phyloP scores from a whole-genome alignment of 345 rosid genomes.

The Acer campestre region DNA sequence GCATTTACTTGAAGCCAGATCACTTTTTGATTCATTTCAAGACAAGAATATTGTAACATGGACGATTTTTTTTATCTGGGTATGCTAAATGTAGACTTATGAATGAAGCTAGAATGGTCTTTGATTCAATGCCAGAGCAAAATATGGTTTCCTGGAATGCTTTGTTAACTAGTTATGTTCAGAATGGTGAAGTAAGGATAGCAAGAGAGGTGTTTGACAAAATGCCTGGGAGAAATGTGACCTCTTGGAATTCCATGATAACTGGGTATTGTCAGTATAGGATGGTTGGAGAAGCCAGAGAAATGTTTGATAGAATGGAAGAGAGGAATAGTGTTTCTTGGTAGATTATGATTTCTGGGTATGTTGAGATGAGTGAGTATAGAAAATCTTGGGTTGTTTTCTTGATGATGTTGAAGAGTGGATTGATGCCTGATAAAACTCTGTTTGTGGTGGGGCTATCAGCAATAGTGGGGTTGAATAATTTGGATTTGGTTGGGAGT shows the following conservation, averaged over 20 bases:
- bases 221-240: conserved; percentile 30
- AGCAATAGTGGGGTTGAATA: conserved; percentile 26
- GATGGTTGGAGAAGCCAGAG: neutral
- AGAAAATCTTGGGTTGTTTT: too few species aligned
- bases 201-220: conserved; percentile 27
- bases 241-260: conserved; percentile 34
- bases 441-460: conserved; percentile 29
- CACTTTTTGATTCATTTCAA: too few species aligned
- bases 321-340: conserved; percentile 27
- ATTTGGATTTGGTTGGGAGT: conserved; percentile 14
- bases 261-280: too few species aligned
- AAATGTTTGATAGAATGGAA: conserved; percentile 23
- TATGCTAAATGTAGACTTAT: too few species aligned
- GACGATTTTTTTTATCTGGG: too few species aligned
- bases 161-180: conserved; percentile 17
- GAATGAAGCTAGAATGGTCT: too few species aligned
- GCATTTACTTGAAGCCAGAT: too few species aligned
- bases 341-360: conserved; percentile 31
- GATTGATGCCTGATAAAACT: conserved; percentile 27
- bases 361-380: too few species aligned
- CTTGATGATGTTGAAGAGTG: conserved; percentile 25
- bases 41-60: too few species aligned
- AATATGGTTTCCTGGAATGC: conserved; percentile 35
- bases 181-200: conserved; percentile 28
- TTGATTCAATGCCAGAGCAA: conserved; percentile 28